Evolutionary conservation across 2,329 filamentous ascomycete genomes (phyloP).

Genomic region (Neonectria hederae): DNA sequence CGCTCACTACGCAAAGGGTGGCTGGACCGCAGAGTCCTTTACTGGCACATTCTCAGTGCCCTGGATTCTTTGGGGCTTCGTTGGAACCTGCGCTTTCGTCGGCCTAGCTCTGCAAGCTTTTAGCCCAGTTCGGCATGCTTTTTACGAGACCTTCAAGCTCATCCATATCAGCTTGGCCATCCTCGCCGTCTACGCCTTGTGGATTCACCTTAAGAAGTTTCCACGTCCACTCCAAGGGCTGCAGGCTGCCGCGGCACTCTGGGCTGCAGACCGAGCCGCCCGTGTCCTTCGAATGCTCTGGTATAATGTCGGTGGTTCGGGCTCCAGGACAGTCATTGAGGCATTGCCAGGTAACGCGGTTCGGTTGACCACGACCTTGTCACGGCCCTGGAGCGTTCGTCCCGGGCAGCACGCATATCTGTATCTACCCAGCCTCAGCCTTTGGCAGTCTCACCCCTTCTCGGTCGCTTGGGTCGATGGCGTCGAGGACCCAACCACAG

Average conservation of each 20-base stretch:
- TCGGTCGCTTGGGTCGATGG: conserved; percentile 82
- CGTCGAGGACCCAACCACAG: conserved; percentile 58
- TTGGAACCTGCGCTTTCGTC: conserved; percentile 69
- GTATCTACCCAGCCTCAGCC: conserved; percentile 77
- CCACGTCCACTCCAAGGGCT: conserved; percentile 53
- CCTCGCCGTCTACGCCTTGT: conserved; percentile 69
- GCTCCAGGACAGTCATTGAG: conserved; percentile 76
- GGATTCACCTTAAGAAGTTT: conserved; percentile 69
- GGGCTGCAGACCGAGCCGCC: conserved; percentile 69
- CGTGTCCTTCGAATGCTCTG: conserved; percentile 70
- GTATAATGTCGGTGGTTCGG: conserved; percentile 72
- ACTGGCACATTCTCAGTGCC: conserved; percentile 47
- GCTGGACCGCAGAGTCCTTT: conserved; percentile 59
- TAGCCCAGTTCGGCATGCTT: conserved; percentile 78
- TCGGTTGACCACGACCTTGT: conserved; percentile 77
- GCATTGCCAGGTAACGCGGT: conserved; percentile 79
- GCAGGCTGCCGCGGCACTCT: conserved; percentile 71
- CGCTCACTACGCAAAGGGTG: conserved; percentile 63
- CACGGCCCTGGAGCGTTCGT: conserved; percentile 78
- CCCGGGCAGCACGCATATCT: conserved; percentile 83
- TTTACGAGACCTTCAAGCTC: conserved; percentile 81
- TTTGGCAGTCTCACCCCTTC: conserved; percentile 82
- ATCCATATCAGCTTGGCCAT: conserved; percentile 73
- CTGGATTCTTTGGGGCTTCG: conserved; percentile 69
- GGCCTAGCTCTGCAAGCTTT: conserved; percentile 74